phyloP scores from a whole-genome alignment of 192 early-diverging fungal species.

The Rhizoclosmatium sp. region DNA sequence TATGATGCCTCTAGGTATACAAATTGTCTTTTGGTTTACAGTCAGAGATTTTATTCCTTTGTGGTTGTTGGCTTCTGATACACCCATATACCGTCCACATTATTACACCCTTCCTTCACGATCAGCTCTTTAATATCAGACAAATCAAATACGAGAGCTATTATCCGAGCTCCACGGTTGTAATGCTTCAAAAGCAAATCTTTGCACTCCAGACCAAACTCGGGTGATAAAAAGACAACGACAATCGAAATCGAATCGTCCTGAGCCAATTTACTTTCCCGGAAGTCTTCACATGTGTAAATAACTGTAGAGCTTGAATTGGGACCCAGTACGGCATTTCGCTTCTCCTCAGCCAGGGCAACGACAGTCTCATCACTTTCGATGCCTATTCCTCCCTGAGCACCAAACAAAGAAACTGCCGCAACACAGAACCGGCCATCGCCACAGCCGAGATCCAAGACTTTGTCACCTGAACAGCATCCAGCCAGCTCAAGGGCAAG shows the following conservation, averaged over 20 bases:
- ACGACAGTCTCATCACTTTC: constrained; percentile 53
- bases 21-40: not conserved
- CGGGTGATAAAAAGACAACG: constrained; percentile 17
- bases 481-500: constrained; percentile 56
- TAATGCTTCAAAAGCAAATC: not conserved
- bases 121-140: not conserved
- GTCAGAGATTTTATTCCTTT: not conserved
- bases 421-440: constrained; percentile 66
- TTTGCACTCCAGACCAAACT: constrained; percentile 18
- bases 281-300: constrained; percentile 17
- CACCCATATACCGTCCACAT: constrained; percentile 26
- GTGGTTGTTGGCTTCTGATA: not conserved
- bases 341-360: not conserved
- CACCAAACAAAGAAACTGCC: constrained; percentile 53
- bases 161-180: constrained; percentile 10
- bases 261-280: not conserved
- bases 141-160: constrained; percentile 24
- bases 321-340: not conserved
- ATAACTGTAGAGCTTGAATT: not conserved
- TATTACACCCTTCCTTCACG: constrained; percentile 39
- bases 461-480: constrained; percentile 43
- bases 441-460: constrained; percentile 68
- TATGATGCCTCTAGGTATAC: too few species aligned
- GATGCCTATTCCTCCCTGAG: constrained; percentile 54
- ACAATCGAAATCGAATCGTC: constrained; percentile 36